Conservation (phyloP, 805 yeast genomes). For the Wickerhamiella slavikovae region DNA sequence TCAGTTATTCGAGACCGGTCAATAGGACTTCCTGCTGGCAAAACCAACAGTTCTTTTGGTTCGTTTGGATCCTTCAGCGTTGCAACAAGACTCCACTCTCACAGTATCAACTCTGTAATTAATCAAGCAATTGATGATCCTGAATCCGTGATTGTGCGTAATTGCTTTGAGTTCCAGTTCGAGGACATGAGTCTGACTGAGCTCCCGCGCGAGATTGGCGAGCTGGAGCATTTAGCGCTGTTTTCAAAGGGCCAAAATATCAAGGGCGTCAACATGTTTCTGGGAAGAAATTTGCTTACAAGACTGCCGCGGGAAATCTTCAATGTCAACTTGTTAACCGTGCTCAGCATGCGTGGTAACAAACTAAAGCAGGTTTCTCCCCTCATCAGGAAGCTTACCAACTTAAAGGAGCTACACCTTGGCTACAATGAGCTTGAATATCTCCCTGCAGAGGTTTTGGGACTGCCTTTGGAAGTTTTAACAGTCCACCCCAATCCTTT, state of each 20-base stretch:
- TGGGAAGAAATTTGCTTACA: constrained; percentile 14
- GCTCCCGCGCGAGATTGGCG: constrained; percentile 19
- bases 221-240: constrained; percentile 15
- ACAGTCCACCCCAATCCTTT: constrained; percentile 21
- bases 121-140: constrained; percentile 3
- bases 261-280: constrained; percentile 14
- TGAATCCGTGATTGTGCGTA: neutral
- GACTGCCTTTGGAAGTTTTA: constrained; percentile 14
- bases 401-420: constrained; percentile 18
- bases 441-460: constrained; percentile 19
- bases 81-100: too few species aligned
- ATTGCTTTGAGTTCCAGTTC: constrained; percentile 6
- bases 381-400: constrained; percentile 13
- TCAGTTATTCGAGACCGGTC: too few species aligned
- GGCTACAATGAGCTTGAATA: constrained; percentile 17
- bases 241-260: constrained; percentile 9
- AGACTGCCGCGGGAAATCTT: constrained; percentile 16
- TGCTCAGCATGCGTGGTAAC: constrained; percentile 18
- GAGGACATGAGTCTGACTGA: constrained; percentile 10
- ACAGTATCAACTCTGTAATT: neutral
- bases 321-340: constrained; percentile 16
- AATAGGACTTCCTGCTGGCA: neutral
- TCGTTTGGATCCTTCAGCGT: neutral
- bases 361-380: constrained; percentile 16
- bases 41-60: neutral